Evolutionary conservation across 495 filamentous ascomycete genomes (phyloP).

Genomic region (Hypoxylon perforatum): DNA sequence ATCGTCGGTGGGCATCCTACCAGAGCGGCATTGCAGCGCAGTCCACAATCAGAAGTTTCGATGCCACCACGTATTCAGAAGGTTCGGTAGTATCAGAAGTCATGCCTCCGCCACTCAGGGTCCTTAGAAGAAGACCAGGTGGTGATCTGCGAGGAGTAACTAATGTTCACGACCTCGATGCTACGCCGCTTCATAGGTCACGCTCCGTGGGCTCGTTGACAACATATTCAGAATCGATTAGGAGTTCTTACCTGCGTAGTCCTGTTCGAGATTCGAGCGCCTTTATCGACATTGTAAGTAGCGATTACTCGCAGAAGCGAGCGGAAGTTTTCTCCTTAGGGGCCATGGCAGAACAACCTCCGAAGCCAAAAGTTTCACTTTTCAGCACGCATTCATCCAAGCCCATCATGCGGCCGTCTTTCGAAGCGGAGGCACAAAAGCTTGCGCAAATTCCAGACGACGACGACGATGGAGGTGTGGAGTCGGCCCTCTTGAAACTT

Average conservation of each 20-base stretch:
- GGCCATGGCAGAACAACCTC: conserved; percentile 62
- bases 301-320: conserved; percentile 52
- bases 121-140: conserved; percentile 86
- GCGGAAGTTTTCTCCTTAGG: conserved; percentile 67
- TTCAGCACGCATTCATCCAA: conserved; percentile 81
- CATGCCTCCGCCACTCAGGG: conserved; percentile 62
- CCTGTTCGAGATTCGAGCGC: conserved; percentile 50
- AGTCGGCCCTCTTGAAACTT: conserved; percentile 89
- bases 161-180: conserved; percentile 76
- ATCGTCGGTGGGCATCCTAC: conserved; percentile 70
- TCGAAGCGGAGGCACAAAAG: conserved; percentile 88
- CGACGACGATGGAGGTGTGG: conserved; percentile 88
- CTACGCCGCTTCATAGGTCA: conserved; percentile 64
- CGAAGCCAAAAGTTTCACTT: conserved; percentile 65
- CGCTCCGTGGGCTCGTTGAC: conserved; percentile 78
- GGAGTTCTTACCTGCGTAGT: conserved; percentile 66
- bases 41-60: conserved; percentile 68
- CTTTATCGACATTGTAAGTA: conserved; percentile 57
- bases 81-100: conserved; percentile 50
- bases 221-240: conserved; percentile 74
- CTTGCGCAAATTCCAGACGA: conserved; percentile 92
- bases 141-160: conserved; percentile 85
- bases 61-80: conserved; percentile 66
- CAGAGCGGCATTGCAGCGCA: conserved; percentile 75
- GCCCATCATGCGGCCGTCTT: conserved; percentile 82